Percentiles rank a stretch among this genome's conserved stretches.
Conservation (phyloP, 306 rosid species). For the Ammopiptanthus mongolicus region DNA sequence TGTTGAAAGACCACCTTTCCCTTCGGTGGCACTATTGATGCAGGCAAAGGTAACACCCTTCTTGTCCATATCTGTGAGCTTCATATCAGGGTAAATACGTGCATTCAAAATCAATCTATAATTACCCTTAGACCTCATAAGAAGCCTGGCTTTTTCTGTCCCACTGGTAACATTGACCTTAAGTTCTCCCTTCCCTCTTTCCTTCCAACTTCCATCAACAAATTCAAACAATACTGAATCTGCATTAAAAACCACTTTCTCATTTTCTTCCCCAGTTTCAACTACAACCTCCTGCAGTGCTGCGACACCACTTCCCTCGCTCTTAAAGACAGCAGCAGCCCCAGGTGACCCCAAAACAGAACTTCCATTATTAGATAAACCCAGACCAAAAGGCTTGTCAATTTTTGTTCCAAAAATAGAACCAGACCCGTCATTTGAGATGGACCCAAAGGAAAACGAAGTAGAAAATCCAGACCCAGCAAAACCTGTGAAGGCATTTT, state of each 20-base stretch:
- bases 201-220: constrained; percentile 82
- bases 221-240: constrained; percentile 76
- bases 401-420: constrained; percentile 47
- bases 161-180: constrained; percentile 63
- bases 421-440: constrained; percentile 50
- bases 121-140: constrained; percentile 85
- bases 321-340: constrained; percentile 45
- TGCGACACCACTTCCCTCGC: constrained; percentile 51
- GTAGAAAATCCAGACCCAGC: constrained; percentile 88
- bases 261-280: constrained; percentile 96
- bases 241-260: constrained; percentile 62
- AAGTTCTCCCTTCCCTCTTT: constrained; percentile 92
- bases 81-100: constrained; percentile 80
- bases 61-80: constrained; percentile 84
- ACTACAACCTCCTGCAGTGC: constrained; percentile 75
- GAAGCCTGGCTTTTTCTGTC: constrained; percentile 58
- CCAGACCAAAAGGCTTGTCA: constrained; percentile 61
- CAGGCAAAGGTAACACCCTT: constrained; percentile 93
- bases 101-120: constrained; percentile 84
- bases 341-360: constrained; percentile 58
- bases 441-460: constrained; percentile 70
- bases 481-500: constrained; percentile 96
- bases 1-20: constrained; percentile 66
- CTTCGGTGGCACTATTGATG: constrained; percentile 78
- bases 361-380: constrained; percentile 62